These are phyloP conservation scores for Exophiala lecanii-corni DNA, from an alignment of 2,329 filamentous ascomycete species.

Conservation along the genomic window DNA sequence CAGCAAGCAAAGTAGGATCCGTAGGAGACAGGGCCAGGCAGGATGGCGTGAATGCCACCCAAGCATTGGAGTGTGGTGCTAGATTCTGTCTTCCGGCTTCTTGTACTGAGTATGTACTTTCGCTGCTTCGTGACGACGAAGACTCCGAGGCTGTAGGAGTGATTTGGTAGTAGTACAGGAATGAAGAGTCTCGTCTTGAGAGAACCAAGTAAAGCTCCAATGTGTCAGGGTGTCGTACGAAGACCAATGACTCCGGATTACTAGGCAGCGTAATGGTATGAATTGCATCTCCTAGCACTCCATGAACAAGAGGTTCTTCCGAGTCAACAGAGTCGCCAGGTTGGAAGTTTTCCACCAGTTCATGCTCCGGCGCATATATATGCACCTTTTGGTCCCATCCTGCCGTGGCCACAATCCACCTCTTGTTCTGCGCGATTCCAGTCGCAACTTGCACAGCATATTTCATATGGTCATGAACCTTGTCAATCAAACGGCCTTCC, in stretches of 20 bases:
- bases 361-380: conserved; percentile 40
- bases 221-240: conserved; percentile 48
- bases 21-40: conserved; percentile 53
- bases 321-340: background rate
- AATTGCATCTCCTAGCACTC: conserved; percentile 37
- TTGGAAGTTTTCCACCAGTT: conserved; percentile 15
- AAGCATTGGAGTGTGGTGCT: conserved; percentile 57
- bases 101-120: conserved; percentile 29
- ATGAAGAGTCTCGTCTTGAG: conserved; percentile 55
- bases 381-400: conserved; percentile 58
- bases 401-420: conserved; percentile 45
- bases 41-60: conserved; percentile 59
- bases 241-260: conserved; percentile 55
- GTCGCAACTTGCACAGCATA: conserved; percentile 50
- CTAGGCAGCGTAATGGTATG: conserved; percentile 44
- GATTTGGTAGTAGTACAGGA: conserved; percentile 52
- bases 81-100: conserved; percentile 56
- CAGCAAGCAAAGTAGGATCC: conserved; percentile 51
- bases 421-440: conserved; percentile 15
- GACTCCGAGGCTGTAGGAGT: conserved; percentile 16
- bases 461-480: conserved; percentile 54
- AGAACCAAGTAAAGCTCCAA: conserved; percentile 47
- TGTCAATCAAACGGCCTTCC: conserved; percentile 29
- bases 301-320: conserved; percentile 21
- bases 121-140: conserved; percentile 15